Conservation (phyloP, 768 basidiomycete species). For the Nevesoporus exiguus region DNA sequence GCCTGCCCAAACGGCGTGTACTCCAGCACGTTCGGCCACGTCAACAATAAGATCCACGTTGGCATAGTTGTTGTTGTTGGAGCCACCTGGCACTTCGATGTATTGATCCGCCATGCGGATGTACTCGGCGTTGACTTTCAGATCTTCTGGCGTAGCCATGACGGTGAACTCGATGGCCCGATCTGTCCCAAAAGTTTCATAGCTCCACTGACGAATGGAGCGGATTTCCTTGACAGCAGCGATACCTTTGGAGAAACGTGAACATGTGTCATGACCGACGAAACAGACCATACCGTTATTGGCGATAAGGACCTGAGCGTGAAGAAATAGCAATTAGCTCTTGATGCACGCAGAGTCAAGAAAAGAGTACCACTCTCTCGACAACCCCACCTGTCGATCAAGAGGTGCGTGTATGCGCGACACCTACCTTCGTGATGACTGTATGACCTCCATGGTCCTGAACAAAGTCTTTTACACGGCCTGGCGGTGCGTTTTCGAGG, state of each 20-base stretch:
- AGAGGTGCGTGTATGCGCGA: constrained; percentile 16
- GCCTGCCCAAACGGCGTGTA: constrained; percentile 99
- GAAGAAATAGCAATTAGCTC: constrained; percentile 7
- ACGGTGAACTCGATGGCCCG: constrained; percentile 97
- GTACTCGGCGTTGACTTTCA: constrained; percentile 98
- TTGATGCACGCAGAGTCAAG: neutral
- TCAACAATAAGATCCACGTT: constrained; percentile 99
- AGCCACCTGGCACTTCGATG: constrained; percentile 96
- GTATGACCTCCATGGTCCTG: constrained; percentile 91
- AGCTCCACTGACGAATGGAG: constrained; percentile 98
- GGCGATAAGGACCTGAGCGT: constrained; percentile 85
- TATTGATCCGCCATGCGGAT: constrained; percentile 99
- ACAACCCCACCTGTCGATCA: constrained; percentile 2
- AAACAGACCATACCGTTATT: constrained; percentile 73
- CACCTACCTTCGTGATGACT: constrained; percentile 91
- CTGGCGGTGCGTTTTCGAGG: constrained; percentile 75
- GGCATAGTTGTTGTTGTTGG: constrained; percentile 99
- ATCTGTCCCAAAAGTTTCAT: constrained; percentile 97
- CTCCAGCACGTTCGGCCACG: constrained; percentile 93
- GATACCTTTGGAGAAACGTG: constrained; percentile 59
- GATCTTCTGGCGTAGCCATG: constrained; percentile 98
- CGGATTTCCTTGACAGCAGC: constrained; percentile 99
- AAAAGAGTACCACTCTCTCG: neutral
- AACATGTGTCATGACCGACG: constrained; percentile 17
- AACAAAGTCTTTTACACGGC: constrained; percentile 87